These are phyloP conservation scores for Ophiocytium majus DNA, from an alignment of 352 stramenopile species.

Conservation along the genomic window DNA sequence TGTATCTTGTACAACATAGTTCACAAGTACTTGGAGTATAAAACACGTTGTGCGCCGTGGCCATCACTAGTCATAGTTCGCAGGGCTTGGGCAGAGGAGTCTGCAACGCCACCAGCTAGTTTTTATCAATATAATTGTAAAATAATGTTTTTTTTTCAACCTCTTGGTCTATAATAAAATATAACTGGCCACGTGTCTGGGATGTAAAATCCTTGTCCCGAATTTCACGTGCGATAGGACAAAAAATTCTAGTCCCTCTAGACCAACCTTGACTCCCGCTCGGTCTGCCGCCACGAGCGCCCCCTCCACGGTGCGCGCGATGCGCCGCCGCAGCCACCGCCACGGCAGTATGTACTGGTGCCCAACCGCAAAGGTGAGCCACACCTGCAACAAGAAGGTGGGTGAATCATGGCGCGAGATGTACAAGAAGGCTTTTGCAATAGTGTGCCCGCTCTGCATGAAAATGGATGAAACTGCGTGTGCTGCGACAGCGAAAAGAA, in stretches of 20 bases:
- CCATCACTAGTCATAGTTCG: too few species aligned
- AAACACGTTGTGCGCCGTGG: too few species aligned
- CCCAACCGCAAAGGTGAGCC: constrained; percentile 32
- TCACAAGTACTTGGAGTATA: too few species aligned
- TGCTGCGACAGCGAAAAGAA: too few species aligned
- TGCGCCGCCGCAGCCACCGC: constrained; percentile 11
- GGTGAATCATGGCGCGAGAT: too few species aligned
- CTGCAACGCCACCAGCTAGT: too few species aligned
- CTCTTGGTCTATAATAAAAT: neutral
- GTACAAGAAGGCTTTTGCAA: neutral
- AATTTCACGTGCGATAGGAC: neutral
- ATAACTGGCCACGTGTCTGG: neutral
- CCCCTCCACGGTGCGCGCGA: constrained; percentile 33
- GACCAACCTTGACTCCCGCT: neutral
- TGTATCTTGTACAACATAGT: too few species aligned
- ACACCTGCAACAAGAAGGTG: constrained; percentile 38
- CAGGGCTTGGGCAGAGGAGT: too few species aligned
- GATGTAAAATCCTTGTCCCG: neutral
- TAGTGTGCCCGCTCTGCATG: too few species aligned
- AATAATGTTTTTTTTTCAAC: too few species aligned
- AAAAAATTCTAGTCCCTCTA: neutral
- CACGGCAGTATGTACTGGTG: constrained; percentile 39
- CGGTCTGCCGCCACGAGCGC: constrained; percentile 26
- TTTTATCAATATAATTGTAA: too few species aligned
- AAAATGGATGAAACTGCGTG: too few species aligned